Conservation (phyloP, 306 rosid species). For the Dalbergia oliveri region DNA sequence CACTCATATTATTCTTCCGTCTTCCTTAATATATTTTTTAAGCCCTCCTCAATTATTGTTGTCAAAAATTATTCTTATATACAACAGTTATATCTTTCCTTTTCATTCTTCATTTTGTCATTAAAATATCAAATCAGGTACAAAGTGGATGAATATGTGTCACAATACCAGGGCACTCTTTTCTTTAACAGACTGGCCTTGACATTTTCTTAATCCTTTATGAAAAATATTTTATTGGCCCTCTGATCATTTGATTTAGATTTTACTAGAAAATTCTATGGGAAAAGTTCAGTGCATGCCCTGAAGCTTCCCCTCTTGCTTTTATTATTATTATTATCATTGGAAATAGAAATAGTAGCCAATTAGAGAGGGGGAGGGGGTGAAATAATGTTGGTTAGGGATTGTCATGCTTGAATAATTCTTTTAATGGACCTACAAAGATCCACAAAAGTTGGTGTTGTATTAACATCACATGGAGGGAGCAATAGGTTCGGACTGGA, state of each 20-base stretch:
- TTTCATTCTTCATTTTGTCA: conserved; percentile 38
- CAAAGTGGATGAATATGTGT: conserved; percentile 48
- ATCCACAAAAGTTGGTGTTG: conserved; percentile 49
- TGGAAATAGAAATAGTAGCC: background rate
- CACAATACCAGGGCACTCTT: conserved; percentile 45
- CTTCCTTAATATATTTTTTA: background rate
- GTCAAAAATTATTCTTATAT: conserved; percentile 34
- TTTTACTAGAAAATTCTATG: conserved; percentile 41
- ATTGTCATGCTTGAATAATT: background rate
- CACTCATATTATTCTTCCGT: conserved; percentile 34
- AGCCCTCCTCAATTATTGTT: conserved; percentile 58
- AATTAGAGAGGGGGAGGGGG: background rate
- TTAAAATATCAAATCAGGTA: conserved; percentile 41
- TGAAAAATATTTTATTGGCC: conserved; percentile 2
- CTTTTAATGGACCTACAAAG: conserved; percentile 32
- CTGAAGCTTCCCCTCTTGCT: background rate
- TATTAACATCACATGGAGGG: conserved; percentile 62
- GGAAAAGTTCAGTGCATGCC: conserved; percentile 37
- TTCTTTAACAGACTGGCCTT: conserved; percentile 46
- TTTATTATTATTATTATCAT: background rate
- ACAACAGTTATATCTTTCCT: conserved; percentile 35
- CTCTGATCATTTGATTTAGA: conserved; percentile 37
- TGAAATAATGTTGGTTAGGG: background rate
- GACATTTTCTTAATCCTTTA: conserved; percentile 8
- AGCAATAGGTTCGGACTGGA: conserved; percentile 41